Evolutionary conservation across 257 asterid genomes (phyloP).

Genomic region (Pogostemon cablin): DNA sequence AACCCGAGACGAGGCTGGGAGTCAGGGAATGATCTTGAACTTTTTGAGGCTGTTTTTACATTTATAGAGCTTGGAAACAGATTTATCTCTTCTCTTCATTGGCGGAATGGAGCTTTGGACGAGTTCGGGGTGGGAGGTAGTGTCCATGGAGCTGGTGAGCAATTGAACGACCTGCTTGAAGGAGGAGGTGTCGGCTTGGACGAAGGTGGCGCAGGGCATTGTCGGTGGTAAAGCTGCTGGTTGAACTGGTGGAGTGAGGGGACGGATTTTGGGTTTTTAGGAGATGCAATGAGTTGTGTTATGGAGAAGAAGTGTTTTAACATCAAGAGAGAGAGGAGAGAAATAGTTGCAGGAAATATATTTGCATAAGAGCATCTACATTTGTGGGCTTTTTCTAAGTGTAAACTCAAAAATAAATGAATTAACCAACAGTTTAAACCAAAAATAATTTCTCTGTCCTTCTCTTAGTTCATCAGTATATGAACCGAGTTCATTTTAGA

Average conservation of each 20-base stretch:
- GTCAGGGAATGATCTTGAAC: conserved; percentile 78
- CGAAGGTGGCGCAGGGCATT: conserved; percentile 62
- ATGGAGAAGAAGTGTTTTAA: too few relatives aligned
- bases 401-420: too few relatives aligned
- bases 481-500: too few relatives aligned
- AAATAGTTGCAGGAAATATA: too few relatives aligned
- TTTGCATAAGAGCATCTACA: too few relatives aligned
- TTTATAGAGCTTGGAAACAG: conserved; percentile 74
- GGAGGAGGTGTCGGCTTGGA: conserved; percentile 85
- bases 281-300: conserved; percentile 38
- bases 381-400: too few relatives aligned
- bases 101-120: conserved; percentile 65
- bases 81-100: conserved; percentile 66
- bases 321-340: too few relatives aligned
- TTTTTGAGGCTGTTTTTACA: conserved; percentile 72
- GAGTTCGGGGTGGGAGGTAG: conserved; percentile 58
- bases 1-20: conserved; percentile 51
- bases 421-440: too few relatives aligned
- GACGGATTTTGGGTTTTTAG: conserved; percentile 45
- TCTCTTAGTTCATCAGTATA: too few relatives aligned
- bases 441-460: too few relatives aligned
- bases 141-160: conserved; percentile 82
- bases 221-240: conserved; percentile 41
- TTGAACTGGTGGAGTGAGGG: conserved; percentile 42
- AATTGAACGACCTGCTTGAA: conserved; percentile 94